A percentile compares a stretch with the other conserved stretches of the same genome.
Evolutionary conservation across 73 alveolate species (phyloP).

Genomic region (Halteria grandinella): DNA sequence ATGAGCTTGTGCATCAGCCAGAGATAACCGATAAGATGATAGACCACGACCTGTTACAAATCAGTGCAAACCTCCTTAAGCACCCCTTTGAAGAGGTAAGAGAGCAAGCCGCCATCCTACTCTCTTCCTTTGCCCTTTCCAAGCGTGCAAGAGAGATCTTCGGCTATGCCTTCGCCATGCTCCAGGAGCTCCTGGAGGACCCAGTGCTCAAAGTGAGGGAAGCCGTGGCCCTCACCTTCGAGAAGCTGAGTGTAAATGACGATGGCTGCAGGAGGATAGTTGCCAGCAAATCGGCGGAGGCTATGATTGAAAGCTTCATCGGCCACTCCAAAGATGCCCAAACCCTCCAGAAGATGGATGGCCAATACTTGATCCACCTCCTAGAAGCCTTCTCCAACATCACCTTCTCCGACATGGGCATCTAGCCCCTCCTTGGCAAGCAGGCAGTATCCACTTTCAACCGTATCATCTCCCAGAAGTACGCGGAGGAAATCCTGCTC

Average conservation of each 20-base stretch:
- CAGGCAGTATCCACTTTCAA: conserved; percentile 80
- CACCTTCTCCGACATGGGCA: conserved; percentile 88
- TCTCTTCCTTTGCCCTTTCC: conserved; percentile 78
- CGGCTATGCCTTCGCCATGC: conserved; percentile 74
- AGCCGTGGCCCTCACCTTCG: conserved; percentile 87
- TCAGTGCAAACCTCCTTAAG: conserved; percentile 73
- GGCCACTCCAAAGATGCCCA: conserved; percentile 74
- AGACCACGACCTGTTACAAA: conserved; percentile 73
- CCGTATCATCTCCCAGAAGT: conserved; percentile 69
- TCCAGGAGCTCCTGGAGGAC: conserved; percentile 82
- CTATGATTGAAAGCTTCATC: conserved; percentile 88
- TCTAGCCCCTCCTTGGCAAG: conserved; percentile 87
- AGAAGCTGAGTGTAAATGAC: conserved; percentile 73
- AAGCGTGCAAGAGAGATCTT: conserved; percentile 84
- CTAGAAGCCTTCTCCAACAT: conserved; percentile 86
- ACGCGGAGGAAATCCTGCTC: conserved; percentile 50
- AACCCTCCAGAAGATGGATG: conserved; percentile 75
- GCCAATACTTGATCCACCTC: conserved; percentile 79
- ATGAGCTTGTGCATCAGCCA: conserved; percentile 87
- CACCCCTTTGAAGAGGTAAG: conserved; percentile 81
- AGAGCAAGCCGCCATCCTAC: conserved; percentile 85
- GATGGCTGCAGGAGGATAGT: conserved; percentile 87
- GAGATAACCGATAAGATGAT: conserved; percentile 91
- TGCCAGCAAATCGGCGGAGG: conserved; percentile 76
- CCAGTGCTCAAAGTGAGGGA: conserved; percentile 82